These are phyloP conservation scores for Spathaspora arborariae DNA, from an alignment of 805 yeast species.

Conservation along the genomic window DNA sequence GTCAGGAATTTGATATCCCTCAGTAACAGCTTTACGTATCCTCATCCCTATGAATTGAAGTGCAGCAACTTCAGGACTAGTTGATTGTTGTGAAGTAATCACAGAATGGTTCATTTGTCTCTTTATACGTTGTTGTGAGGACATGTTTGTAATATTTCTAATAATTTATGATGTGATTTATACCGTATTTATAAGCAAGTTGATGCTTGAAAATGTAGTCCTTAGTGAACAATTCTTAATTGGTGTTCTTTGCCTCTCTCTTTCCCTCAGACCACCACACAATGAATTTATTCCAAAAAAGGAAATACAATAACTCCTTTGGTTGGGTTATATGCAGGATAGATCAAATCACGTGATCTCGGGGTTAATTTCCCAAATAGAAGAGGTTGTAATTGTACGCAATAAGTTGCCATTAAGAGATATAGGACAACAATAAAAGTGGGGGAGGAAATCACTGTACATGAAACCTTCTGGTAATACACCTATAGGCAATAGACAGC, in stretches of 20 bases:
- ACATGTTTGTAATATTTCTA: neutral
- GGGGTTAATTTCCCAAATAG: too few species aligned
- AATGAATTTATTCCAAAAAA: too few species aligned
- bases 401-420: neutral
- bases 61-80: constrained; percentile 29
- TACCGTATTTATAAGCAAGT: neutral
- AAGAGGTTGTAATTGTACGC: too few species aligned
- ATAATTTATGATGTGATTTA: neutral
- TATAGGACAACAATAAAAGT: neutral
- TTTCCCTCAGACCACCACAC: too few species aligned
- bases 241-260: too few species aligned
- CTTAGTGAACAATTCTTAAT: too few species aligned
- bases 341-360: too few species aligned
- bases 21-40: constrained; percentile 61
- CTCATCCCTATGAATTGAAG: constrained; percentile 67
- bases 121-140: constrained; percentile 13
- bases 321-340: too few species aligned
- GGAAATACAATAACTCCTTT: too few species aligned
- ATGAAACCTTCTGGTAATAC: neutral
- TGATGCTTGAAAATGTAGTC: neutral
- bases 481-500: neutral
- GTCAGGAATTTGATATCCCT: constrained; percentile 44
- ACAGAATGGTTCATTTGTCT: constrained; percentile 30
- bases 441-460: neutral
- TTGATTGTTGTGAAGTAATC: constrained; percentile 1